A percentile compares a stretch with the other conserved stretches of the same genome.
Evolutionary conservation across 1,284 basidiomycete species (phyloP).

Genomic region (Ustilago lituana): DNA sequence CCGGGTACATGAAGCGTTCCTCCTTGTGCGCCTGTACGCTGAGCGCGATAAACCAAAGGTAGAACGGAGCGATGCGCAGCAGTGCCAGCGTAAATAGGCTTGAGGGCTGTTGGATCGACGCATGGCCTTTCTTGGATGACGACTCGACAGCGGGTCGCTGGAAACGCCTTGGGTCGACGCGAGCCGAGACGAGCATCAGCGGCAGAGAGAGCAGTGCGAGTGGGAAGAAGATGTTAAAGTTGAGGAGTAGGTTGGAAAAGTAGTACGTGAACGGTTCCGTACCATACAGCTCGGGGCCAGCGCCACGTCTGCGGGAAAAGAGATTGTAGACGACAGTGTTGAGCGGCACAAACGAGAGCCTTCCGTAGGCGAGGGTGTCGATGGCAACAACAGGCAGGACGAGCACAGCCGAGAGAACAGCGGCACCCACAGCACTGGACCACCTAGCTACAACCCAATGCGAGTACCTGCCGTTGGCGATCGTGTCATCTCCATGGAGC

Average conservation of each 20-base stretch:
- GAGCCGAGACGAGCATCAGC: conserved; percentile 78
- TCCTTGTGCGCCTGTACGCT: conserved; percentile 91
- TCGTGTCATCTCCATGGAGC: conserved; percentile 72
- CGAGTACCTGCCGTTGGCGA: conserved; percentile 19
- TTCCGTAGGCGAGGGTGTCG: conserved; percentile 89
- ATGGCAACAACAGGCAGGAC: conserved; percentile 69
- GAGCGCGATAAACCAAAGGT: conserved; percentile 86
- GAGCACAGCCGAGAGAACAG: conserved; percentile 74
- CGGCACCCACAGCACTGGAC: conserved; percentile 74
- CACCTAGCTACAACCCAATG: conserved; percentile 69
- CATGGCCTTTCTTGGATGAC: conserved; percentile 30
- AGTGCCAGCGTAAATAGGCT: conserved; percentile 71
- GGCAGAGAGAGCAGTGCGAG: conserved; percentile 75
- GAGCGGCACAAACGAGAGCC: conserved; percentile 81
- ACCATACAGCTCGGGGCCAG: conserved; percentile 89
- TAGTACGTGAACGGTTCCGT: conserved; percentile 78
- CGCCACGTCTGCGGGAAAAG: conserved; percentile 73
- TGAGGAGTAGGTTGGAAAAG: conserved; percentile 75
- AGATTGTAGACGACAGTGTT: conserved; percentile 96
- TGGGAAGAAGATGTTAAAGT: conserved; percentile 87
- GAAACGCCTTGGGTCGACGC: conserved; percentile 80
- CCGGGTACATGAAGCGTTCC: conserved; percentile 96
- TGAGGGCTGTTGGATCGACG: conserved; percentile 16
- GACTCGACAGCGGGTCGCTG: conserved; percentile 74
- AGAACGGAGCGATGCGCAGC: conserved; percentile 82